Conservation (phyloP, 352 stramenopile species). For the Pilasporangium apinafurcum region DNA sequence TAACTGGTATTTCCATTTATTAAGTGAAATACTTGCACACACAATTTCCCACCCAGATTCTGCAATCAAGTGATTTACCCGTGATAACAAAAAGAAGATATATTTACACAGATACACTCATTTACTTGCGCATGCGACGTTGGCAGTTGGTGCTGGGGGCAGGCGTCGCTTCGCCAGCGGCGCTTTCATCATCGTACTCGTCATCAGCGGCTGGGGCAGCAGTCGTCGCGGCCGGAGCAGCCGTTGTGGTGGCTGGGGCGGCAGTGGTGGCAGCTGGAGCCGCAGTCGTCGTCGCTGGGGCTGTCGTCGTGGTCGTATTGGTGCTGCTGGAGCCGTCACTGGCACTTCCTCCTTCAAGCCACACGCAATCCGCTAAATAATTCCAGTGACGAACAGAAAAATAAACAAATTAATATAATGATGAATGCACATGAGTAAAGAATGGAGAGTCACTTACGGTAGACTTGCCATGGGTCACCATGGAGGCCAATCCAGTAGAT, state of each 20-base stretch:
- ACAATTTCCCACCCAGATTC: too few species aligned
- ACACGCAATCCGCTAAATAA: too few species aligned
- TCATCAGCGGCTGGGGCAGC: conserved; percentile 8
- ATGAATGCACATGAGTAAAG: conserved; percentile 15
- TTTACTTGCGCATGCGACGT: too few species aligned
- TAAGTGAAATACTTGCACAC: too few species aligned
- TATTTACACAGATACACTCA: too few species aligned
- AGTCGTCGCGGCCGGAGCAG: conserved; percentile 1
- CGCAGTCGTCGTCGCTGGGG: background rate
- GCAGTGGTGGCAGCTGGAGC: background rate
- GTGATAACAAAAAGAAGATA: too few species aligned
- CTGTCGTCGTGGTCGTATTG: background rate
- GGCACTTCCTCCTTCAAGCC: too few species aligned
- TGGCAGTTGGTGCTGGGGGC: too few species aligned
- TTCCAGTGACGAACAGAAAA: conserved; percentile 46
- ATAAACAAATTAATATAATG: conserved; percentile 51
- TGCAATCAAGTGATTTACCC: too few species aligned
- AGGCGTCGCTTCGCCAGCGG: too few species aligned
- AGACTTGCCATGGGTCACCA: conserved; percentile 41
- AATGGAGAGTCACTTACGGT: conserved; percentile 52
- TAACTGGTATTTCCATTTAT: too few species aligned
- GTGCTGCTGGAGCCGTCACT: conserved; percentile 5
- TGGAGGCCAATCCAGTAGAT: conserved; percentile 50
- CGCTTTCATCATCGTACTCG: too few species aligned
- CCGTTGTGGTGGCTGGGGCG: background rate